Evolutionary conservation across 2,329 filamentous ascomycete species (phyloP).

Genomic region (Fusarium chaquense): DNA sequence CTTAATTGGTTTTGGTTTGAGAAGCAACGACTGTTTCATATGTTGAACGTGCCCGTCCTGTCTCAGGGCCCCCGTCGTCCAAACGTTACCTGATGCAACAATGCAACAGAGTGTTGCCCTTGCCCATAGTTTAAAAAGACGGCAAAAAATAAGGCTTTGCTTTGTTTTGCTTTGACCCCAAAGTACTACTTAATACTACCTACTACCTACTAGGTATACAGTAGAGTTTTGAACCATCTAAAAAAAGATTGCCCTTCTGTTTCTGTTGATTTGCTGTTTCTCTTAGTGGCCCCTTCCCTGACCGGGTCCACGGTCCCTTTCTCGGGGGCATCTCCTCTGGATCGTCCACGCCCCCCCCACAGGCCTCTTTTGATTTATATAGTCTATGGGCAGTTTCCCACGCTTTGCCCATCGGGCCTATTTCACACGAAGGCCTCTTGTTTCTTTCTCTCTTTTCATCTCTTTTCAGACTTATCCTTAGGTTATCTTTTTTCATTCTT

Average conservation of each 20-base stretch:
- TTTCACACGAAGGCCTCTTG: slow-evolving; percentile 19
- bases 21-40: slow-evolving; percentile 42
- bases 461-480: slow-evolving; percentile 6
- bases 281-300: slow-evolving; percentile 29
- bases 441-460: slow-evolving; percentile 19
- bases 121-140: background rate
- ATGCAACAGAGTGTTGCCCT: background rate
- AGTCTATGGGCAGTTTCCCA: slow-evolving; percentile 41
- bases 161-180: background rate
- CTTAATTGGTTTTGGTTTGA: slow-evolving; percentile 4
- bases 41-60: slow-evolving; percentile 27
- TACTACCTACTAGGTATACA: background rate
- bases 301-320: slow-evolving; percentile 43
- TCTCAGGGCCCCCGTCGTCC: slow-evolving; percentile 42
- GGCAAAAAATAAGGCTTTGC: background rate
- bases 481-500: background rate
- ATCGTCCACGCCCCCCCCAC: slow-evolving; percentile 44
- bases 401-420: slow-evolving; percentile 32
- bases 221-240: slow-evolving; percentile 32
- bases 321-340: slow-evolving; percentile 42
- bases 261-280: background rate
- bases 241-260: slow-evolving; percentile 34
- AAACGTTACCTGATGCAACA: slow-evolving; percentile 41
- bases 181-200: background rate
- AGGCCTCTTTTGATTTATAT: slow-evolving; percentile 42